Percentiles rank a stretch among this genome's conserved stretches.
Evolutionary conservation across 768 basidiomycete genomes (phyloP).

Genomic region (Pholiota conissans): DNA sequence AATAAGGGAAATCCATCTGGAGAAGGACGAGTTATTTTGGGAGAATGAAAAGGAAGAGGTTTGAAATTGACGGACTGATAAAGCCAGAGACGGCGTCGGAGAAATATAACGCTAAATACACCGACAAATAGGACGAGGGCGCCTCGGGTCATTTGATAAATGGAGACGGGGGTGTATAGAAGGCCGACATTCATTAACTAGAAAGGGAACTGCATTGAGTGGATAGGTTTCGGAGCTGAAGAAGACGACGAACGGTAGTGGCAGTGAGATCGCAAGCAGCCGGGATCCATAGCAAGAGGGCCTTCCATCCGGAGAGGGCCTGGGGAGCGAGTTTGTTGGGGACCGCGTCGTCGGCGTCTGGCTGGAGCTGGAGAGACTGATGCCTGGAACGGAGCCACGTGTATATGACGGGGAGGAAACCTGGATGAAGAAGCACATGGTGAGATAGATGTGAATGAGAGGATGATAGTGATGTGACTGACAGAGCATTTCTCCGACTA

Average conservation of each 20-base stretch:
- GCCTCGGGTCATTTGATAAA: slow-evolving; percentile 96
- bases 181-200: slow-evolving; percentile 94
- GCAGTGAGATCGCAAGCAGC: slow-evolving; percentile 89
- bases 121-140: slow-evolving; percentile 95
- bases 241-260: slow-evolving; percentile 66
- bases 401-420: slow-evolving; percentile 84
- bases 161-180: slow-evolving; percentile 93
- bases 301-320: slow-evolving; percentile 63
- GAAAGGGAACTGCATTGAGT: slow-evolving; percentile 19
- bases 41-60: slow-evolving; percentile 6
- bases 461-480: slow-evolving; percentile 33
- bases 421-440: slow-evolving; percentile 41
- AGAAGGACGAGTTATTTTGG: slow-evolving; percentile 10
- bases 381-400: slow-evolving; percentile 55
- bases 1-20: slow-evolving; percentile 86
- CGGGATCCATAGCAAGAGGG: slow-evolving; percentile 84
- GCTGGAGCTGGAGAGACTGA: slow-evolving; percentile 54
- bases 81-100: slow-evolving; percentile 79
- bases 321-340: slow-evolving; percentile 38
- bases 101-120: slow-evolving; percentile 86
- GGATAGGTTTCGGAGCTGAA: slow-evolving; percentile 8
- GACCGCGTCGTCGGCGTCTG: slow-evolving; percentile 47
- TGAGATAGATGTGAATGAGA: slow-evolving; percentile 11
- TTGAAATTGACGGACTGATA: slow-evolving; percentile 62
- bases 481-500: slow-evolving; percentile 95